Evolutionary conservation across 202 grass and related monocot genomes (phyloP).

Genomic region (Eragrostis tef): DNA sequence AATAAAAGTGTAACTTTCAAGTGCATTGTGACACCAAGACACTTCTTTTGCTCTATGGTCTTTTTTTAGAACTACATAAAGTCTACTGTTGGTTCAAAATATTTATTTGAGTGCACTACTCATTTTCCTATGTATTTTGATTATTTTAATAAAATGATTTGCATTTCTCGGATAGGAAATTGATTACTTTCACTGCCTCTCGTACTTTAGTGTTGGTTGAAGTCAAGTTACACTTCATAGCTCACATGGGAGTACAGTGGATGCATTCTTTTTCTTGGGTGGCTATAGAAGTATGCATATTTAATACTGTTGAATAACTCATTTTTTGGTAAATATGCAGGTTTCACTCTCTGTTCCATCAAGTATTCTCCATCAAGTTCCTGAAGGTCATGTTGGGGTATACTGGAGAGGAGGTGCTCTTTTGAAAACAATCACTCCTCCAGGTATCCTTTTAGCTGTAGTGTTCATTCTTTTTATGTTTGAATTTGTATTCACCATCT

Average conservation of each 20-base stretch:
- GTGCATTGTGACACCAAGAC: background rate
- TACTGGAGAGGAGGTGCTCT: conserved; percentile 99
- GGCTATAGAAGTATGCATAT: background rate
- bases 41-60: background rate
- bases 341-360: conserved; percentile 62
- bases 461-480: conserved; percentile 17
- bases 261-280: conserved; percentile 28
- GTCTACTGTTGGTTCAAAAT: conserved; percentile 7
- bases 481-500: conserved; percentile 9
- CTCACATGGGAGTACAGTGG: background rate
- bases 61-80: conserved; percentile 32
- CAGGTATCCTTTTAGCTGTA: conserved; percentile 58
- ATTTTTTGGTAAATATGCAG: conserved; percentile 53
- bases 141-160: conserved; percentile 18
- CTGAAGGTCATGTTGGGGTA: conserved; percentile 97
- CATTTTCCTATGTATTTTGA: conserved; percentile 17
- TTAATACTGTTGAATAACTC: conserved; percentile 29
- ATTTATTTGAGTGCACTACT: conserved; percentile 2
- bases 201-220: conserved; percentile 2
- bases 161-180: conserved; percentile 7
- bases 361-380: conserved; percentile 89
- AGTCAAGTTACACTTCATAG: background rate
- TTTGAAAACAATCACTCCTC: conserved; percentile 83
- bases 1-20: background rate
- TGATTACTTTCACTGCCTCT: conserved; percentile 7